Conservation (phyloP, 345 rosid genomes). For the Gossypium anomalum region DNA sequence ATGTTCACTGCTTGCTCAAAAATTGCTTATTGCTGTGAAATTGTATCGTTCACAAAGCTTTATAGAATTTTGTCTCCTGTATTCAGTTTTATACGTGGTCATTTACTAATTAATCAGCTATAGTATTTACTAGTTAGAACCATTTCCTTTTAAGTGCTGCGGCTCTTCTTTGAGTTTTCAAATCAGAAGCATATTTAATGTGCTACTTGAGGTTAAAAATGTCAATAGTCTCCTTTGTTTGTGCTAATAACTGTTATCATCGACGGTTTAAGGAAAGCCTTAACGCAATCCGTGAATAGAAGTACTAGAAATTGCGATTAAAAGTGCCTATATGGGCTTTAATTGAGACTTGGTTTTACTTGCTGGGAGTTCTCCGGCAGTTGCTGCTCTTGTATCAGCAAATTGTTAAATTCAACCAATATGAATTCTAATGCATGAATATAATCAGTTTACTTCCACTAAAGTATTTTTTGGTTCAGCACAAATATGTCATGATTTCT, state of each 20-base stretch:
- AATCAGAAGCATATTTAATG: background rate
- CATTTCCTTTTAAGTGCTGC: background rate
- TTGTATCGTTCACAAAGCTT: background rate
- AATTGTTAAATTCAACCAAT: background rate
- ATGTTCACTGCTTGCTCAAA: constrained; percentile 4
- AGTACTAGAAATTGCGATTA: too few species aligned
- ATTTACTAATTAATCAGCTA: too few species aligned
- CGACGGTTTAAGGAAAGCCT: background rate
- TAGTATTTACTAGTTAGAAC: too few species aligned
- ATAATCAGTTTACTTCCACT: background rate
- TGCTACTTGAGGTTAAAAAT: background rate
- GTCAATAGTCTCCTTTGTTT: background rate
- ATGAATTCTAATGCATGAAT: background rate
- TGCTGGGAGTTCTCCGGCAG: too few species aligned
- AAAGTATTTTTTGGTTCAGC: background rate
- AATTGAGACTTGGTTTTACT: too few species aligned
- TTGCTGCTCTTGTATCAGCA: too few species aligned
- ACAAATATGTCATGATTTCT: background rate
- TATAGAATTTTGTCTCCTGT: background rate
- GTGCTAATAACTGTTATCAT: background rate
- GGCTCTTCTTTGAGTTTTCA: background rate
- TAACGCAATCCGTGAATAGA: background rate
- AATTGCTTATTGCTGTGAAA: background rate
- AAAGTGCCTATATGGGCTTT: too few species aligned
- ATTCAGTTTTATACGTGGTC: background rate